A percentile compares a stretch with the other conserved stretches of the same genome.
Evolutionary conservation across 2,329 filamentous ascomycete species (phyloP).

Genomic region (Fusarium nodosum): DNA sequence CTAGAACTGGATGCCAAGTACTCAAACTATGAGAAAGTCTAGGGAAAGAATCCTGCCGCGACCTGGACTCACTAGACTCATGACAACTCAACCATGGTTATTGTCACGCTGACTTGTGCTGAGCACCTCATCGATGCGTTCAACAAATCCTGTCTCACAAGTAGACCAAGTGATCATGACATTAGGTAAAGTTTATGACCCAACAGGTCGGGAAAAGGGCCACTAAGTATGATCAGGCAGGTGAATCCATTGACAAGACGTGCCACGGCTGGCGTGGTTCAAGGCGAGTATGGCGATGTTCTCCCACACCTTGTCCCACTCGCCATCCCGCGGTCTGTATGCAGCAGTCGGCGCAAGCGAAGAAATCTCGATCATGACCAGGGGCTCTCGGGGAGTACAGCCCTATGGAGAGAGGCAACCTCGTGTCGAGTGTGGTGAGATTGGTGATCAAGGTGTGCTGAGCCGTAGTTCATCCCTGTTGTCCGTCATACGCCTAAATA

Average conservation of each 20-base stretch:
- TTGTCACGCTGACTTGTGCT: background rate
- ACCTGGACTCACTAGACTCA: background rate
- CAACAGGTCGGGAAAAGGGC: background rate
- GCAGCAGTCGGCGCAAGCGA: background rate
- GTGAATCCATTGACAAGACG: conserved; percentile 19
- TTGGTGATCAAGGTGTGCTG: conserved; percentile 1
- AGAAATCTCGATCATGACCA: conserved; percentile 10
- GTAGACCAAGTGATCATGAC: background rate
- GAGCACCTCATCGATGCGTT: background rate
- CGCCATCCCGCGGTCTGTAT: background rate
- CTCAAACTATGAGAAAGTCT: background rate
- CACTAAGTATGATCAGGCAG: conserved; percentile 35
- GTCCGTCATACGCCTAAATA: conserved; percentile 10
- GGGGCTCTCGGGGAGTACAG: conserved; percentile 42
- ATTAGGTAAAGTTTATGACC: background rate
- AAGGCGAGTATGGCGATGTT: conserved; percentile 33
- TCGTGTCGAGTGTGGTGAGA: conserved; percentile 5
- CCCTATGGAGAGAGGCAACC: conserved; percentile 17
- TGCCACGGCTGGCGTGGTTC: conserved; percentile 24
- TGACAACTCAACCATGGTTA: background rate
- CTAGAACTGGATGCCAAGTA: background rate
- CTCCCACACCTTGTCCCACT: conserved; percentile 1
- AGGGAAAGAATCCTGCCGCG: background rate
- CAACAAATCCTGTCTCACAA: background rate
- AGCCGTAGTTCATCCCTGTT: background rate